Evolutionary conservation across 148 eudicot genomes (phyloP).

Genomic region (Chenopodium quinoa): DNA sequence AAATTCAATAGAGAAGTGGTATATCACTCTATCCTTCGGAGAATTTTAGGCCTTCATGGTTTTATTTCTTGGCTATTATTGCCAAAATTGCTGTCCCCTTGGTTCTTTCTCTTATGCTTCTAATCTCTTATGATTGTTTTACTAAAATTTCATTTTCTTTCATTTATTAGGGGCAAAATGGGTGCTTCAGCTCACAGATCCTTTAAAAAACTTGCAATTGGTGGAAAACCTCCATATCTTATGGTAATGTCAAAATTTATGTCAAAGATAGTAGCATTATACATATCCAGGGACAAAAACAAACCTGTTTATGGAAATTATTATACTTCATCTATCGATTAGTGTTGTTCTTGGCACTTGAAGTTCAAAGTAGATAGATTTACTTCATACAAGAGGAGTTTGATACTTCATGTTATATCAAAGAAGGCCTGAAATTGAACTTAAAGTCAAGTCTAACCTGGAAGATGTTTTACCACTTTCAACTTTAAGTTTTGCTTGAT

Average conservation of each 20-base stretch:
- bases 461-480: neutral
- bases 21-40: constrained; percentile 3
- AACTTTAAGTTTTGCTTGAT: neutral
- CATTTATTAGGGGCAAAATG: constrained; percentile 60
- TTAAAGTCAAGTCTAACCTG: neutral
- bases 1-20: constrained; percentile 71
- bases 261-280: neutral
- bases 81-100: neutral
- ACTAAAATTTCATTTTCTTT: neutral
- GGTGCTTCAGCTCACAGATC: constrained; percentile 68
- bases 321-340: too few species aligned
- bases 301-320: neutral
- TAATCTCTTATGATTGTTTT: neutral
- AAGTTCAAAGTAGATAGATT: neutral
- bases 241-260: constrained; percentile 36
- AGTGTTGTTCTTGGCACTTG: neutral
- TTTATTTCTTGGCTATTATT: constrained; percentile 1
- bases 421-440: neutral
- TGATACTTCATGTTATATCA: neutral
- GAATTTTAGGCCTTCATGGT: neutral
- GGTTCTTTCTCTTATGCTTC: neutral
- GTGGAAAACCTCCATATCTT: constrained; percentile 73
- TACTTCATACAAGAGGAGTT: neutral
- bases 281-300: neutral
- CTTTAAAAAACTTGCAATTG: constrained; percentile 48